phyloP scores from a whole-genome alignment of 306 rosid species.

The Chamaecrista fasciculata region DNA sequence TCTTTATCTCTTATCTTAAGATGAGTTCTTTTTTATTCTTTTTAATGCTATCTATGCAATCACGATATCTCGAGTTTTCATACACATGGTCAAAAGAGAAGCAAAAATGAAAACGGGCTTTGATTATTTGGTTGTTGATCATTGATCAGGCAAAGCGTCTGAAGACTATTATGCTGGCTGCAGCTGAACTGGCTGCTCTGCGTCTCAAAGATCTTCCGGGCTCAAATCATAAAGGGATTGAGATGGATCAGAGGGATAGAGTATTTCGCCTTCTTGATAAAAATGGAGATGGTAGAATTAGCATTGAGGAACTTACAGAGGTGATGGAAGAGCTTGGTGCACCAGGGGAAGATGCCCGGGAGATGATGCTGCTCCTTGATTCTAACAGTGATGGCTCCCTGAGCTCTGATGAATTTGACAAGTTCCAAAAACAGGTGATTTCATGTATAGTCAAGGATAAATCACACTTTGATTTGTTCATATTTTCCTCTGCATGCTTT shows the following conservation, averaged over 20 bases:
- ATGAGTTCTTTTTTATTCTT: neutral
- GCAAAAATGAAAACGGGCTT: constrained; percentile 18
- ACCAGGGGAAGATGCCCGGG: constrained; percentile 81
- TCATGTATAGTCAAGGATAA: neutral
- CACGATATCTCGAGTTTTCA: neutral
- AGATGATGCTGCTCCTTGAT: constrained; percentile 65
- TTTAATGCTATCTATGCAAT: neutral
- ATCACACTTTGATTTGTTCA: neutral
- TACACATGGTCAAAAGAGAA: neutral
- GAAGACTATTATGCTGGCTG: constrained; percentile 84
- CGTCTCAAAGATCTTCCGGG: constrained; percentile 77
- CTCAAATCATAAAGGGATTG: constrained; percentile 43
- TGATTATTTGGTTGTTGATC: constrained; percentile 27
- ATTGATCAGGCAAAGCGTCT: constrained; percentile 83
- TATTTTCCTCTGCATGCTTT: neutral
- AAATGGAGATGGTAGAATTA: constrained; percentile 89
- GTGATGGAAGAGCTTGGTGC: constrained; percentile 97
- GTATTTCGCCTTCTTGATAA: constrained; percentile 86
- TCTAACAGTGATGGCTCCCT: constrained; percentile 65
- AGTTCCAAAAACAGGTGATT: constrained; percentile 71
- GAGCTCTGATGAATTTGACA: constrained; percentile 58
- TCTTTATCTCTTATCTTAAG: constrained; percentile 6
- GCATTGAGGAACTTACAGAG: constrained; percentile 84
- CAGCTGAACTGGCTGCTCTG: constrained; percentile 92
- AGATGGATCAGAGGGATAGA: constrained; percentile 54